Evolutionary conservation across 73 alveolate species (phyloP).

Genomic region (Paramecium sonneborni): DNA sequence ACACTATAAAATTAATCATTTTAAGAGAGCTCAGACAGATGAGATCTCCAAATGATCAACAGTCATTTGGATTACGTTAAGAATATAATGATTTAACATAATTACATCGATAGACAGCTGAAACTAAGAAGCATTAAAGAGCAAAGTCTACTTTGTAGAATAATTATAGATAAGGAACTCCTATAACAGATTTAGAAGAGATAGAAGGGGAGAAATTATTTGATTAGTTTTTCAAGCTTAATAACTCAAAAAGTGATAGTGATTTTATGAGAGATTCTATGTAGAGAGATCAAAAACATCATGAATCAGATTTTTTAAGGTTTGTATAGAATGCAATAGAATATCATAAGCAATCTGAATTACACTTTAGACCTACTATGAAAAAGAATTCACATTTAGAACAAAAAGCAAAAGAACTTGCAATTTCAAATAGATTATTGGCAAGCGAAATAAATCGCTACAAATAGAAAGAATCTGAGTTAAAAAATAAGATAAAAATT

Average conservation of each 20-base stretch:
- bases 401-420: constrained; percentile 2
- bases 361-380: neutral
- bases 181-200: constrained; percentile 5
- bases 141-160: constrained; percentile 12
- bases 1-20: neutral
- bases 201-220: constrained; percentile 37
- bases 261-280: constrained; percentile 11
- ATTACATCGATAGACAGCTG: neutral
- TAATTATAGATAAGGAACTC: constrained; percentile 32
- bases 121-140: neutral
- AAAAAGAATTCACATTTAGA: neutral
- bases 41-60: constrained; percentile 42
- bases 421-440: constrained; percentile 1
- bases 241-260: constrained; percentile 37
- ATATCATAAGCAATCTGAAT: constrained; percentile 39
- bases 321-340: constrained; percentile 29
- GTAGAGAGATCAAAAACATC: neutral
- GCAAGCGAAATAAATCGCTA: constrained; percentile 14
- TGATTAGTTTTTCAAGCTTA: constrained; percentile 32
- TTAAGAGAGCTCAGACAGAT: constrained; percentile 53
- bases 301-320: constrained; percentile 29
- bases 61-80: neutral
- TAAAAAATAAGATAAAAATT: neutral
- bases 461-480: neutral
- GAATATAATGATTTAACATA: neutral